Evolutionary conservation across 2,329 filamentous ascomycete genomes (phyloP).

Genomic region (Beauveria sp.): DNA sequence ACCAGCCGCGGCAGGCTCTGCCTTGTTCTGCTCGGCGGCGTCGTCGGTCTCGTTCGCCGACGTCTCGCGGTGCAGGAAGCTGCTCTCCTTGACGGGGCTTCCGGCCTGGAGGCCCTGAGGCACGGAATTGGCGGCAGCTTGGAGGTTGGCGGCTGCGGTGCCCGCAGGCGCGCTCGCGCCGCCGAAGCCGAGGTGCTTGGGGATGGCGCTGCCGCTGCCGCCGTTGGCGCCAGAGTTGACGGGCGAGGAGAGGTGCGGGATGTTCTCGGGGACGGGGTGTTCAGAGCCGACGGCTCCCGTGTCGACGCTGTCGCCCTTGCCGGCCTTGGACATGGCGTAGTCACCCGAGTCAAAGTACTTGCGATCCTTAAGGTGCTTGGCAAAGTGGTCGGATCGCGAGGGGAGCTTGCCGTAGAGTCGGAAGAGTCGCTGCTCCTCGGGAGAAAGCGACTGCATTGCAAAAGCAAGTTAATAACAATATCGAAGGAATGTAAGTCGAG

Average conservation of each 20-base stretch:
- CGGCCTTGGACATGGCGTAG: slow-evolving; percentile 93
- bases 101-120: slow-evolving; percentile 47
- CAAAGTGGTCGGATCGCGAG: slow-evolving; percentile 89
- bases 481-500: neutral
- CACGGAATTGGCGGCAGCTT: slow-evolving; percentile 13
- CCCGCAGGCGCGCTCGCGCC: slow-evolving; percentile 23
- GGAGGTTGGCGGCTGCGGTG: slow-evolving; percentile 5
- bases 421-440: slow-evolving; percentile 94
- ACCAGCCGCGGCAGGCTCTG: slow-evolving; percentile 1
- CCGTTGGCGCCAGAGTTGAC: slow-evolving; percentile 31
- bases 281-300: slow-evolving; percentile 90
- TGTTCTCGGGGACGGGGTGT: slow-evolving; percentile 91
- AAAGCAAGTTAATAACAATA: neutral
- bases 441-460: slow-evolving; percentile 66
- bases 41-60: slow-evolving; percentile 43
- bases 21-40: neutral
- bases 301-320: slow-evolving; percentile 89
- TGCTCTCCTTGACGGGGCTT: slow-evolving; percentile 85
- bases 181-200: slow-evolving; percentile 25
- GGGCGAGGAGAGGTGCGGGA: slow-evolving; percentile 76
- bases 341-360: slow-evolving; percentile 98
- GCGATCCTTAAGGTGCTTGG: slow-evolving; percentile 98
- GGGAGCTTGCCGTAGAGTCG: slow-evolving; percentile 96
- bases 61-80: slow-evolving; percentile 75
- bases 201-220: slow-evolving; percentile 21